phyloP scores from a whole-genome alignment of 2,329 filamentous ascomycete species.

The Talaromyces pinophilus region DNA sequence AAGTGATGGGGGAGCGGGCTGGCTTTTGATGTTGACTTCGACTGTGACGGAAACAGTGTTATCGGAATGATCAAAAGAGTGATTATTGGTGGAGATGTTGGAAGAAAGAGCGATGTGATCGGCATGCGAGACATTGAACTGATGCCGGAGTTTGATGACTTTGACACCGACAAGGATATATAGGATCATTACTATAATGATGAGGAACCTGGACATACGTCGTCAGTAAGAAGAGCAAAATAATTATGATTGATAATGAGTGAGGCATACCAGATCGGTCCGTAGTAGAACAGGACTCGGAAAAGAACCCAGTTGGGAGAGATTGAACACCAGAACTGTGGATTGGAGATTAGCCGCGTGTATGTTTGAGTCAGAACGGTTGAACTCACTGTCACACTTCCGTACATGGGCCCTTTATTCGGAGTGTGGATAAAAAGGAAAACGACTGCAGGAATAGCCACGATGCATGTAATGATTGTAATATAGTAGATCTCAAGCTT shows the following conservation, averaged over 20 bases:
- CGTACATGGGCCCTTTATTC: conserved; percentile 40
- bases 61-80: conserved; percentile 19
- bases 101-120: conserved; percentile 34
- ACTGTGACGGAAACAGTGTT: neutral
- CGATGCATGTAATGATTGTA: conserved; percentile 32
- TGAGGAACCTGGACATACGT: neutral
- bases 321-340: conserved; percentile 44
- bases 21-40: neutral
- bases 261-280: conserved; percentile 37
- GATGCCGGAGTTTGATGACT: conserved; percentile 36
- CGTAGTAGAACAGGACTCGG: conserved; percentile 41
- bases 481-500: conserved; percentile 39
- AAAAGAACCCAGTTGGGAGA: conserved; percentile 40
- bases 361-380: neutral
- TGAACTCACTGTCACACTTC: conserved; percentile 37
- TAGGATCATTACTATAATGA: conserved; percentile 29
- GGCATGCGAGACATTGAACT: conserved; percentile 34
- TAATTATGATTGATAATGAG: neutral
- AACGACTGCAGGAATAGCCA: conserved; percentile 38
- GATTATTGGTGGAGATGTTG: conserved; percentile 21
- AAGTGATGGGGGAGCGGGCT: neutral
- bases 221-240: neutral
- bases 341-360: neutral
- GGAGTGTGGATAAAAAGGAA: conserved; percentile 37
- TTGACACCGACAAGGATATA: conserved; percentile 36